These are phyloP conservation scores for Jamesozyma spencerorum DNA, from an alignment of 805 yeast genomes.

Conservation along the genomic window DNA sequence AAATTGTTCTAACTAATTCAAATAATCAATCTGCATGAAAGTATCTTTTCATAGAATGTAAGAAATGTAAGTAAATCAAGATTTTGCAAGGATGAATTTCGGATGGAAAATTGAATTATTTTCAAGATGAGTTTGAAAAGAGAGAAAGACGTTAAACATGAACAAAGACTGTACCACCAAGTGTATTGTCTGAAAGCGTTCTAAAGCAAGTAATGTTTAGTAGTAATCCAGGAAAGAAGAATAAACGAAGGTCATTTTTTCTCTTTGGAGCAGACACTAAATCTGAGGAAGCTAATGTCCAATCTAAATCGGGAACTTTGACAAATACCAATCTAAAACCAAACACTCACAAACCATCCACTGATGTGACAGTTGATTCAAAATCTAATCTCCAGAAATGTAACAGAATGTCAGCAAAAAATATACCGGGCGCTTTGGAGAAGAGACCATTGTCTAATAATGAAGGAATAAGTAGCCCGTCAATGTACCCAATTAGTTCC, in stretches of 20 bases:
- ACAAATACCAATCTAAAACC: not conserved
- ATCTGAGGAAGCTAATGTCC: constrained; percentile 2
- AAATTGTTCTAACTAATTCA: too few relatives aligned
- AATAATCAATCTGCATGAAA: too few relatives aligned
- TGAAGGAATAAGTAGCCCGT: not conserved
- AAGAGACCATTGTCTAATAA: not conserved
- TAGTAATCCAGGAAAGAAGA: constrained; percentile 7
- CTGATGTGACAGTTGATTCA: not conserved
- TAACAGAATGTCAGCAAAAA: not conserved
- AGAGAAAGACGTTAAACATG: too few relatives aligned
- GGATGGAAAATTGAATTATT: too few relatives aligned
- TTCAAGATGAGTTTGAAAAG: too few relatives aligned
- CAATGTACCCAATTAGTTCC: not conserved
- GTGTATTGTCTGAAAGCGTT: too few relatives aligned
- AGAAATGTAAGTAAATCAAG: too few relatives aligned
- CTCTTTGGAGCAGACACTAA: constrained; percentile 16
- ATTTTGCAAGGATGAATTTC: too few relatives aligned
- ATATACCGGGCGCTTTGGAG: not conserved
- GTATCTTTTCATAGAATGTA: too few relatives aligned
- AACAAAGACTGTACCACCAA: too few relatives aligned
- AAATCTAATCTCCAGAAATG: not conserved
- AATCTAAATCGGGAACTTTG: not conserved
- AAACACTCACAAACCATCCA: not conserved
- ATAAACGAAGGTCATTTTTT: constrained; percentile 16
- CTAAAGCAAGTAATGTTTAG: too few relatives aligned